phyloP scores from a whole-genome alignment of 345 rosid species.

The Mangifera indica region DNA sequence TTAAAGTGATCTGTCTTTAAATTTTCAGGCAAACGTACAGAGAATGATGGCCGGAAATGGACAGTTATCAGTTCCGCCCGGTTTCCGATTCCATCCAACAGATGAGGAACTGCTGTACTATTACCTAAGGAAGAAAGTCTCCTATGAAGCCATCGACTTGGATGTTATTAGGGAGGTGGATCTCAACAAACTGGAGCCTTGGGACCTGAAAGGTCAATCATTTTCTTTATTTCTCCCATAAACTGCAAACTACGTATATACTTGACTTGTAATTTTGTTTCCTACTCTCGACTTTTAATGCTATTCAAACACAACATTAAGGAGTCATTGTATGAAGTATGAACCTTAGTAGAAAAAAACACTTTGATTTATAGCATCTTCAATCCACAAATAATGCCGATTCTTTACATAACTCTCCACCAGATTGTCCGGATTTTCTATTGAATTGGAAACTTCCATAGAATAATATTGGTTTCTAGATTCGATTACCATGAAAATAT shows the following conservation, averaged over 20 bases:
- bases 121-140: constrained; percentile 91
- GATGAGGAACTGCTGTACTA: constrained; percentile 95
- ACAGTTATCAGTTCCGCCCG: constrained; percentile 86
- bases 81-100: constrained; percentile 93
- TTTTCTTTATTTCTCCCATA: not conserved
- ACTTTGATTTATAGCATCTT: too few species aligned
- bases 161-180: constrained; percentile 96
- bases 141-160: constrained; percentile 89
- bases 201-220: constrained; percentile 90
- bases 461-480: too few species aligned
- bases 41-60: constrained; percentile 66
- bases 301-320: too few species aligned
- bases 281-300: too few species aligned
- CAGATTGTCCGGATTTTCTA: too few species aligned
- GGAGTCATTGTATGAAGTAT: too few species aligned
- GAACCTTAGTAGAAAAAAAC: too few species aligned
- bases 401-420: too few species aligned
- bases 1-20: not conserved
- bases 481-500: constrained; percentile 64
- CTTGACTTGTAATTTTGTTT: too few species aligned
- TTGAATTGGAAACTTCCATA: too few species aligned
- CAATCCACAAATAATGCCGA: too few species aligned
- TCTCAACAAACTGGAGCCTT: constrained; percentile 97
- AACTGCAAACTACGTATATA: not conserved
- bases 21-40: constrained; percentile 3